These are phyloP conservation scores for Suillus discolor DNA, from an alignment of 768 basidiomycete species.

Conservation along the genomic window DNA sequence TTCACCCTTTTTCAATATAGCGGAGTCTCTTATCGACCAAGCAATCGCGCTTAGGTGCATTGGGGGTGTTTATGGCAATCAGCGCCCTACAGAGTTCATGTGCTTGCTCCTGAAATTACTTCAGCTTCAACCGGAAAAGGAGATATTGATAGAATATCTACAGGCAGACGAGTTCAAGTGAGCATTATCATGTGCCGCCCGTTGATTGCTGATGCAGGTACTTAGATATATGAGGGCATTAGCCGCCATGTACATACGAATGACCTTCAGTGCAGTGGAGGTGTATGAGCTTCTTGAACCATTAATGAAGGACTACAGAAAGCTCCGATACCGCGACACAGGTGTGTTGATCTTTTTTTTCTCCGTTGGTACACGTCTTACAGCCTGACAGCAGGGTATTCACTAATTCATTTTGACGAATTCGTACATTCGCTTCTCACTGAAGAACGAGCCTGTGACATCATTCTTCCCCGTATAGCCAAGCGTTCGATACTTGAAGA, in stretches of 20 bases:
- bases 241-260: conserved; percentile 90
- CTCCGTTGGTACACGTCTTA: conserved; percentile 2
- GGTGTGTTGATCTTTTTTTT: conserved; percentile 47
- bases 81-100: conserved; percentile 91
- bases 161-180: conserved; percentile 99
- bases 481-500: conserved; percentile 91
- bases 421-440: conserved; percentile 82
- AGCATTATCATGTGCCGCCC: conserved; percentile 28
- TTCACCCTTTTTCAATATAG: conserved; percentile 40
- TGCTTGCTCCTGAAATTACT: conserved; percentile 92
- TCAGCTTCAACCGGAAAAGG: conserved; percentile 97
- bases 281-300: conserved; percentile 95
- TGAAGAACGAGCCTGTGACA: conserved; percentile 94
- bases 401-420: conserved; percentile 88
- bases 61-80: conserved; percentile 95
- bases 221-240: conserved; percentile 89
- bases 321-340: conserved; percentile 79
- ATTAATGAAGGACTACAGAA: conserved; percentile 90
- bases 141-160: conserved; percentile 94
- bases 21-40: conserved; percentile 92
- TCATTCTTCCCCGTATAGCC: conserved; percentile 87
- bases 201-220: conserved; percentile 6
- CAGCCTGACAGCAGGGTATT: conserved; percentile 69
- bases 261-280: conserved; percentile 90
- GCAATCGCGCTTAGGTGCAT: conserved; percentile 80